Percentiles rank a stretch among this genome's conserved stretches.
phyloP scores from a whole-genome alignment of 495 filamentous ascomycete genomes.

The Aspergillus steynii region DNA sequence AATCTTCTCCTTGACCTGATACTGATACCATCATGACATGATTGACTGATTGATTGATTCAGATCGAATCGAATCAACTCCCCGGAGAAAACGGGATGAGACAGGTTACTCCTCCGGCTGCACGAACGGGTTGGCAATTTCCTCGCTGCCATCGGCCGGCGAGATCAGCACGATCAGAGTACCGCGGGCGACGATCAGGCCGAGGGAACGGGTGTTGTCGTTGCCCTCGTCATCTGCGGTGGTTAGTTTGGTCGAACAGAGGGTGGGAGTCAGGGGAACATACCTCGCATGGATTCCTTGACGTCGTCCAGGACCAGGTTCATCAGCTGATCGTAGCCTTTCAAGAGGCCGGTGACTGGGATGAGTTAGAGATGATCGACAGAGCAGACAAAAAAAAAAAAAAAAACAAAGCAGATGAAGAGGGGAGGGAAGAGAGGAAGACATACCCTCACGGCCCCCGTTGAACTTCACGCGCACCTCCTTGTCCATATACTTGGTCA shows the following conservation, averaged over 20 bases:
- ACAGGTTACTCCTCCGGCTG: constrained; percentile 59
- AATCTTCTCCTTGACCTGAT: no score
- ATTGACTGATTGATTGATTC: no score
- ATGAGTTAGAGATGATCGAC: constrained; percentile 6
- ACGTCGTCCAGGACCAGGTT: constrained; percentile 96
- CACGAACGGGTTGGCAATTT: constrained; percentile 92
- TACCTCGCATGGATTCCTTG: constrained; percentile 84
- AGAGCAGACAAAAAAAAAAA: neutral
- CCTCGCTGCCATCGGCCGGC: constrained; percentile 89
- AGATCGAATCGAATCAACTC: no score
- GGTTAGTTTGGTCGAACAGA: constrained; percentile 15
- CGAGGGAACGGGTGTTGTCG: constrained; percentile 76
- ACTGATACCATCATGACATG: neutral
- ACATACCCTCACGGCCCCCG: constrained; percentile 85
- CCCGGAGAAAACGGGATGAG: no score
- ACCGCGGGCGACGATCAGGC: constrained; percentile 87
- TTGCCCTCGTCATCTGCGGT: constrained; percentile 85
- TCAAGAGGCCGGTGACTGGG: constrained; percentile 81
- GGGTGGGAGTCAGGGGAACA: constrained; percentile 7
- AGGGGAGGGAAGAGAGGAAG: constrained; percentile 17
- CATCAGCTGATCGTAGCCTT: constrained; percentile 96
- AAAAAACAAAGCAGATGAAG: constrained; percentile 12
- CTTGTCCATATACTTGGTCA: constrained; percentile 96
- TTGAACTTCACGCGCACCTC: constrained; percentile 93
- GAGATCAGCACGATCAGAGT: constrained; percentile 91